A percentile compares a stretch with the other conserved stretches of the same genome.
Conservation (phyloP, 2,329 filamentous ascomycete genomes). For the Orbilia ellipsospora region DNA sequence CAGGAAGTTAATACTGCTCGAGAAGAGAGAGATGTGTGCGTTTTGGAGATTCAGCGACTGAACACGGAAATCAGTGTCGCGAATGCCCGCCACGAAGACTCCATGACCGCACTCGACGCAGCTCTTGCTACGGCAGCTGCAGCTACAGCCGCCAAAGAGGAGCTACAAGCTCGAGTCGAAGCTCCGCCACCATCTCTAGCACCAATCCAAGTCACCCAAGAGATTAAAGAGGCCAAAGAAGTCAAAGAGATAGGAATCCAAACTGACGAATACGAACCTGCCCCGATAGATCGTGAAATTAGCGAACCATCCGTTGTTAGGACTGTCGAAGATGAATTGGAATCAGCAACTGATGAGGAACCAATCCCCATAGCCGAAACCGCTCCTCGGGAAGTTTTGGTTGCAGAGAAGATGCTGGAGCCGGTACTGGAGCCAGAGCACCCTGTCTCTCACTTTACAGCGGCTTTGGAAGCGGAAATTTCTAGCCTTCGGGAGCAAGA, state of each 20-base stretch:
- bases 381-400: too few species aligned
- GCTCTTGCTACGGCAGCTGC: slow-evolving; percentile 28
- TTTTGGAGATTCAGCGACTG: slow-evolving; percentile 44
- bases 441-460: slow-evolving; percentile 25
- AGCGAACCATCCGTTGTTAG: not conserved
- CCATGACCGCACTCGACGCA: slow-evolving; percentile 32
- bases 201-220: not conserved
- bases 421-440: slow-evolving; percentile 2
- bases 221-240: slow-evolving; percentile 18
- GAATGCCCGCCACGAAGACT: slow-evolving; percentile 47
- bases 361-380: not conserved
- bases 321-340: not conserved
- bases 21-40: slow-evolving; percentile 47
- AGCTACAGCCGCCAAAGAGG: slow-evolving; percentile 11
- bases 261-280: slow-evolving; percentile 33
- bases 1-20: slow-evolving; percentile 49
- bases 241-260: slow-evolving; percentile 48
- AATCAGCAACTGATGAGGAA: not conserved
- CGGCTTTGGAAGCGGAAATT: slow-evolving; percentile 46
- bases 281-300: not conserved
- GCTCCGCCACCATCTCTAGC: not conserved
- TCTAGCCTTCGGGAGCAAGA: slow-evolving; percentile 40
- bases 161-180: slow-evolving; percentile 1
- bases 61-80: slow-evolving; percentile 43
- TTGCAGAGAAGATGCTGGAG: too few species aligned